Percentiles rank a stretch among this genome's conserved stretches.
These are phyloP conservation scores for Metschnikowia chrysomelidarum DNA, from an alignment of 805 yeast genomes.

Conservation along the genomic window DNA sequence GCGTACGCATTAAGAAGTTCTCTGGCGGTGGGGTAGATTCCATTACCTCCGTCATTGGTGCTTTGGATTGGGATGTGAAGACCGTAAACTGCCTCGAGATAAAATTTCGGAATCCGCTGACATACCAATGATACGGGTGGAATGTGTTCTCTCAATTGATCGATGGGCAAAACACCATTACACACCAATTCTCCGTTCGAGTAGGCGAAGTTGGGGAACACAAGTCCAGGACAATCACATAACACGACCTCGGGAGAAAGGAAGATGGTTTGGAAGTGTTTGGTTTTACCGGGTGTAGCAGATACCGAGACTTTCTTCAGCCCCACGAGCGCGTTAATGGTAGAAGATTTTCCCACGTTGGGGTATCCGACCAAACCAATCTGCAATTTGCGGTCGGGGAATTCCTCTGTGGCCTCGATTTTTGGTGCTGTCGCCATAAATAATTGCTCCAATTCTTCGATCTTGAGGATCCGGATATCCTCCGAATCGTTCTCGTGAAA, in stretches of 20 bases:
- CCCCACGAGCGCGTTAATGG: conserved; percentile 94
- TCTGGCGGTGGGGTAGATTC: conserved; percentile 76
- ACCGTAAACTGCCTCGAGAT: conserved; percentile 89
- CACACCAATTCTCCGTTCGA: conserved; percentile 96
- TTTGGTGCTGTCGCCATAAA: conserved; percentile 79
- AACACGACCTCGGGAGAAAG: conserved; percentile 78
- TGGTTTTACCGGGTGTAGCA: conserved; percentile 97
- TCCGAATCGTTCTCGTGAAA: conserved; percentile 22
- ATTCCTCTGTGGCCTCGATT: conserved; percentile 53
- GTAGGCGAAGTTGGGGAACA: conserved; percentile 95
- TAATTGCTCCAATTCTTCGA: conserved; percentile 80
- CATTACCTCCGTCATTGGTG: conserved; percentile 83
- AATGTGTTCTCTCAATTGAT: conserved; percentile 88
- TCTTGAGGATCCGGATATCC: conserved; percentile 63
- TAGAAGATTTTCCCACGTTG: conserved; percentile 92
- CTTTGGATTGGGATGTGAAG: conserved; percentile 78
- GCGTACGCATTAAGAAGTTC: conserved; percentile 91
- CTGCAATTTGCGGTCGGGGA: conserved; percentile 62
- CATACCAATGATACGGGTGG: conserved; percentile 87
- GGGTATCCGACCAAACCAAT: conserved; percentile 98
- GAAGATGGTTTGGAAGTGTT: conserved; percentile 95
- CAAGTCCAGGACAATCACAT: conserved; percentile 99
- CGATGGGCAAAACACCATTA: conserved; percentile 98
- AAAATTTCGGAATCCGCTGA: conserved; percentile 84
- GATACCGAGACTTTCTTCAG: conserved; percentile 98